Evolutionary conservation across 305 asterid genomes (phyloP).

Genomic region (Stenogyne calaminthoides): DNA sequence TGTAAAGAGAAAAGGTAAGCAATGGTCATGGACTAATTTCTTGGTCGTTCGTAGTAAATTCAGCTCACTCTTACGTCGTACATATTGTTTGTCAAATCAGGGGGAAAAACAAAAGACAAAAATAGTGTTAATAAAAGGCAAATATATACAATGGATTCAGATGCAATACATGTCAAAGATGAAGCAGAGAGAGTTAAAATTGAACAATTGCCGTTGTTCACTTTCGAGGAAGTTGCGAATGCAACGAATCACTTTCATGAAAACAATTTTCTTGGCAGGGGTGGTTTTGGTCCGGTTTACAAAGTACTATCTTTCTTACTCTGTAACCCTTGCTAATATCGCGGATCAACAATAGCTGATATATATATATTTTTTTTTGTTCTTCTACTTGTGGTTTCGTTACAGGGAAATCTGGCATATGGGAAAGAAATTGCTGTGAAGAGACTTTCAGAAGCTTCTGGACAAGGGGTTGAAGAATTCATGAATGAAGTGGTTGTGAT

Average conservation of each 20-base stretch:
- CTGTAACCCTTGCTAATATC: neutral
- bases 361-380: too few species aligned
- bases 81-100: slow-evolving; percentile 20
- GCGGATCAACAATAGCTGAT: neutral
- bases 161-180: slow-evolving; percentile 35
- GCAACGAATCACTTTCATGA: slow-evolving; percentile 47
- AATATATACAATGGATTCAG: slow-evolving; percentile 16
- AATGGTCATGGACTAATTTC: neutral
- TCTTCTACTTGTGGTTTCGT: neutral
- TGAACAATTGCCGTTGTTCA: slow-evolving; percentile 45
- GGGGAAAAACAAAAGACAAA: slow-evolving; percentile 7
- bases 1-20: slow-evolving; percentile 43
- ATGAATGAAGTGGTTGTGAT: slow-evolving; percentile 27
- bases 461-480: slow-evolving; percentile 22
- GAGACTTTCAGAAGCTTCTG: slow-evolving; percentile 43
- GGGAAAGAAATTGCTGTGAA: slow-evolving; percentile 55
- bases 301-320: slow-evolving; percentile 32
- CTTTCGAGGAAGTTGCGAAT: slow-evolving; percentile 39
- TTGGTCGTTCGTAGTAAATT: neutral
- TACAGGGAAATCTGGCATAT: slow-evolving; percentile 41
- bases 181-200: slow-evolving; percentile 33
- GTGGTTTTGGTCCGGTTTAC: slow-evolving; percentile 33
- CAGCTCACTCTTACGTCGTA: neutral
- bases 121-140: slow-evolving; percentile 20
- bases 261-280: slow-evolving; percentile 50